Percentiles rank a stretch among this genome's conserved stretches.
Conservation (phyloP, 1,284 basidiomycete species). For the Boletus calvinii region DNA sequence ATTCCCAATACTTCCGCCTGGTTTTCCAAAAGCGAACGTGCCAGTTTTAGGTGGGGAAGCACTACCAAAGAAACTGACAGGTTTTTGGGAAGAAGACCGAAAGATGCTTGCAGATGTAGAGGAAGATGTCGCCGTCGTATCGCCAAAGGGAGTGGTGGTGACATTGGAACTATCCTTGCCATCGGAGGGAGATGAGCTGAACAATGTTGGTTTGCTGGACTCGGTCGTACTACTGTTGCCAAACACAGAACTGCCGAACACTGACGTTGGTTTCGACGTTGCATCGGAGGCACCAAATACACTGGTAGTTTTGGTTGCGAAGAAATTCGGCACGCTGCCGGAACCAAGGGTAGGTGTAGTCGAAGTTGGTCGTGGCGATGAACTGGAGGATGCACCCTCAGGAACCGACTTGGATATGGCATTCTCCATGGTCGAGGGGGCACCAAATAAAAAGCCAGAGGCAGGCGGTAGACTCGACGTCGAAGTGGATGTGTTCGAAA, state of each 20-base stretch:
- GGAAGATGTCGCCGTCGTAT: slow-evolving; percentile 9
- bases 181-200: slow-evolving; percentile 15
- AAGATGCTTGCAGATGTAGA: slow-evolving; percentile 21
- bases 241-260: slow-evolving; percentile 31
- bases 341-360: slow-evolving; percentile 19
- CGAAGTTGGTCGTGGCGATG: slow-evolving; percentile 13
- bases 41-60: slow-evolving; percentile 27
- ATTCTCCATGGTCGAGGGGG: slow-evolving; percentile 8
- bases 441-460: slow-evolving; percentile 15
- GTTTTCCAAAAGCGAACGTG: slow-evolving; percentile 32
- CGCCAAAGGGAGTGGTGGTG: slow-evolving; percentile 21
- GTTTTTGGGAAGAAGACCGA: slow-evolving; percentile 27
- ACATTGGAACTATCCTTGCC: slow-evolving; percentile 16
- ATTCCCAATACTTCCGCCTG: slow-evolving; percentile 52
- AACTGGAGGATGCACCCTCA: slow-evolving; percentile 4
- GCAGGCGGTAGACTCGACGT: slow-evolving; percentile 7
- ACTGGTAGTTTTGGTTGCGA: slow-evolving; percentile 21
- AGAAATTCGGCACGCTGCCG: slow-evolving; percentile 24
- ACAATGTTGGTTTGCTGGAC: slow-evolving; percentile 12
- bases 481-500: slow-evolving; percentile 7
- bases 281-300: slow-evolving; percentile 22
- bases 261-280: slow-evolving; percentile 22
- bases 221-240: slow-evolving; percentile 19
- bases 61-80: slow-evolving; percentile 33
- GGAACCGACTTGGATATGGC: slow-evolving; percentile 2